Base-by-base conservation (phyloP, 345 rosid species). In the Boechera stricta region DNA sequence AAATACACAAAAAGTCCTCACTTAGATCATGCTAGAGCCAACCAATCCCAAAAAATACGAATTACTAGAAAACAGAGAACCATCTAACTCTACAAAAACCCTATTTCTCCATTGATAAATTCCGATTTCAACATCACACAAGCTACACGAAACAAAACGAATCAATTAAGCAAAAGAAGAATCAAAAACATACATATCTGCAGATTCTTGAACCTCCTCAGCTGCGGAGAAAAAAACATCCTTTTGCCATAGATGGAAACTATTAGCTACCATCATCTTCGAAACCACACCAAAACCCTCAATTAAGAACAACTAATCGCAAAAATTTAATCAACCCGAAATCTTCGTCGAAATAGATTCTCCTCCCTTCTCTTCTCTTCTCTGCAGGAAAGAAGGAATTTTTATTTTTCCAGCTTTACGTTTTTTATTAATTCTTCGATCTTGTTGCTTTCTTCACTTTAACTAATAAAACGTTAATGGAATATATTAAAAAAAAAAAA, bases 191-290 rank as follows among this genome's bases (percentile, higher is more conserved):
- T 85, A 93, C 97, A 81, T 72, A 76, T 93, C 98, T 29, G 97
- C 86, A 60, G 98, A 93, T 74, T 89, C 90, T 78, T 93, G 98
- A 65, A 93, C 93, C 85, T 90, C 97, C 78, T 93, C 98, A n/a
- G 98, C 98, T 0, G 95, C 97, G 48, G 94, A 84, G 82, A 91
- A 93, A 82, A 93, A 91, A 49, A 86, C 81, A 70, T 93, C 98
- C 61, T 89, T 91, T 80, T 86, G 89, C 98, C 95, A 93, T 47
- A 90, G 71, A 79, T 90, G 95, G 80, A 93, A 93, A 77, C 87
- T 88, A 60, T 86, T 93, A 7, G 87, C 94, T 29, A 89, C 89
- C 95, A 93, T 80, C 98, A 93, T 93, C 88, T 84, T 87, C 70
- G 56, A 67, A 35, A 39, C 73, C 41, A 67, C 62, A 67, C 73